These are phyloP conservation scores for Penicillium sp. DNA, from an alignment of 2,329 filamentous ascomycete genomes.

Conservation along the genomic window DNA sequence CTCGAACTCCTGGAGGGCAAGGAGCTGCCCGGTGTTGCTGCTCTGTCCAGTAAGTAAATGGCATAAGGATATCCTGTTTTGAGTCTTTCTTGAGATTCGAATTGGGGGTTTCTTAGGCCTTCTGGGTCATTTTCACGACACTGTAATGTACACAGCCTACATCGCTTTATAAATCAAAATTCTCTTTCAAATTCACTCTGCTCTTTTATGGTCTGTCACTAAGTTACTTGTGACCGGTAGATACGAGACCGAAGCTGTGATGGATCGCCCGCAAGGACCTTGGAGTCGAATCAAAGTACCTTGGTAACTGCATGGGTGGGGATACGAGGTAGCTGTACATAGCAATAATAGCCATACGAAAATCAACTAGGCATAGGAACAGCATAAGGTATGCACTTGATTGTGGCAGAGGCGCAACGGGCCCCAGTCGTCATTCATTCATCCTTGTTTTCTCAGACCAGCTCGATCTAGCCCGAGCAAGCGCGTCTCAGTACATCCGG, in stretches of 20 bases:
- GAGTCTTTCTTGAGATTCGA: neutral
- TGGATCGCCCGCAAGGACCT: neutral
- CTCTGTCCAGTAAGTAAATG: slow-evolving; percentile 72
- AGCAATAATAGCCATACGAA: neutral
- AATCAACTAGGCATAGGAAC: neutral
- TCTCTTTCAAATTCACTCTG: slow-evolving; percentile 5
- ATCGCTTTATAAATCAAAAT: slow-evolving; percentile 18
- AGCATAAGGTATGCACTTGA: neutral
- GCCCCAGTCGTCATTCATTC: neutral
- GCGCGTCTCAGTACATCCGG: neutral
- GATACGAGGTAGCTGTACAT: neutral
- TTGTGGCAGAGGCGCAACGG: neutral
- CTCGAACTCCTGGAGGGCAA: slow-evolving; percentile 98
- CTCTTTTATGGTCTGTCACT: slow-evolving; percentile 18
- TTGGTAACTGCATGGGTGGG: neutral
- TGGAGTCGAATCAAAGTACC: neutral
- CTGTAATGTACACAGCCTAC: slow-evolving; percentile 38
- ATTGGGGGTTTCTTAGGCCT: neutral
- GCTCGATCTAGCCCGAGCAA: neutral
- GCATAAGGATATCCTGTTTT: slow-evolving; percentile 1
- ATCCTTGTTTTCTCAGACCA: neutral
- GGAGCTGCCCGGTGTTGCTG: slow-evolving; percentile 88
- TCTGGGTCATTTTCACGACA: slow-evolving; percentile 25
- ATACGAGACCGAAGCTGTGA: slow-evolving; percentile 32
- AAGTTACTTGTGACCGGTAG: slow-evolving; percentile 23